Conservation (phyloP, 352 stramenopile genomes). For the Salisapilia sapeloensis region DNA sequence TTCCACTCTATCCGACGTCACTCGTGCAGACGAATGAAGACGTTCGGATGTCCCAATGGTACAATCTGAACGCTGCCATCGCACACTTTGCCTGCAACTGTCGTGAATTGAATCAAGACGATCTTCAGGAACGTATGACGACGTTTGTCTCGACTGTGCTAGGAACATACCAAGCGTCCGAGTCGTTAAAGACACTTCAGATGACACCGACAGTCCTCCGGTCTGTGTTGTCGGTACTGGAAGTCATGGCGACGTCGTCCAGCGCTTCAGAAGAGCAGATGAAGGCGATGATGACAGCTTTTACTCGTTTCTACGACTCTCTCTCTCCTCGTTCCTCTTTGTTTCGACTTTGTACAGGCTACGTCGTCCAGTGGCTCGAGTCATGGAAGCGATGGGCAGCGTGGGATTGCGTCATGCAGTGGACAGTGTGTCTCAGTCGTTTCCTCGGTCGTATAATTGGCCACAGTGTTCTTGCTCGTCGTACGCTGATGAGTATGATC, state of each 20-base stretch:
- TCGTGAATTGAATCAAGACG: conserved; percentile 7
- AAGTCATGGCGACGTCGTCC: conserved; percentile 13
- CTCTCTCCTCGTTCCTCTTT: conserved; percentile 47
- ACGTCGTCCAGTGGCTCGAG: conserved; percentile 43
- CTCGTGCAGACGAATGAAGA: conserved; percentile 24
- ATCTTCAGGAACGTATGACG: conserved; percentile 25
- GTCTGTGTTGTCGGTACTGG: conserved; percentile 39
- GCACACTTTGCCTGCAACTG: conserved; percentile 48
- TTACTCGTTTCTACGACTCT: conserved; percentile 49
- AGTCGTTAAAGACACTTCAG: conserved; percentile 30
- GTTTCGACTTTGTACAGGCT: conserved; percentile 57
- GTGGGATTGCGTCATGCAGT: conserved; percentile 41
- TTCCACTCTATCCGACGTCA: conserved; percentile 36
- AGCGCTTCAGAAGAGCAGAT: conserved; percentile 5
- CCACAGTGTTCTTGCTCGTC: conserved; percentile 40
- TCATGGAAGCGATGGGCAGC: conserved; percentile 27
- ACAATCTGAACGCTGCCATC: conserved; percentile 52
- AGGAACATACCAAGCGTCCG: conserved; percentile 32
- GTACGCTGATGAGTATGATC: conserved; percentile 48
- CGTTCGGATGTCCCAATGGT: conserved; percentile 35
- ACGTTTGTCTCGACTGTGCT: conserved; percentile 42
- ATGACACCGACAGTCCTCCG: conserved; percentile 48
- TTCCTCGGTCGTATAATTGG: conserved; percentile 28
- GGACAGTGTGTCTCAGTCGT: conserved; percentile 46
- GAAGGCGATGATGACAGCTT: conserved; percentile 26